Conservation (phyloP, 2,329 filamentous ascomycete genomes). For the Epichloe elymi region DNA sequence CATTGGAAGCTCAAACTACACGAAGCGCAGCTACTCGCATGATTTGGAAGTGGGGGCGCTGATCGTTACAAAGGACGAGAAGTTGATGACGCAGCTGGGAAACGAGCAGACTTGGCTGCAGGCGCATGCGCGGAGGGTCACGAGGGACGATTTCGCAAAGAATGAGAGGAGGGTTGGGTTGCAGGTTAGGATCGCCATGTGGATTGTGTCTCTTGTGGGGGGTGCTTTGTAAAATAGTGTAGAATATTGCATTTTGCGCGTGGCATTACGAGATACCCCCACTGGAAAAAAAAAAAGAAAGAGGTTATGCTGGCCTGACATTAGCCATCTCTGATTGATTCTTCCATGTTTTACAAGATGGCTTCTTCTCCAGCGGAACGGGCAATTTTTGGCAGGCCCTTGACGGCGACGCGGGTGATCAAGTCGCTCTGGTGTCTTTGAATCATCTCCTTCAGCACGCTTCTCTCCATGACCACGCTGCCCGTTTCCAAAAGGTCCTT, state of each 20-base stretch:
- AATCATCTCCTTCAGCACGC: conserved; percentile 65
- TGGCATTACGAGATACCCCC: conserved; percentile 2
- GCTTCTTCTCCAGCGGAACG: conserved; percentile 18
- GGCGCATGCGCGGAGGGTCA: conserved; percentile 55
- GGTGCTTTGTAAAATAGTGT: conserved; percentile 55
- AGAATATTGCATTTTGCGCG: conserved; percentile 4
- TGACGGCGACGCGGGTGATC: conserved; percentile 31
- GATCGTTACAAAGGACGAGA: conserved; percentile 66
- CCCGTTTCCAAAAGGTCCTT: conserved; percentile 84
- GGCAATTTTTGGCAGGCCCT: conserved; percentile 23
- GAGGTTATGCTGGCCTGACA: neutral
- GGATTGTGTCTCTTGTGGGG: conserved; percentile 81
- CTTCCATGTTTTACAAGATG: neutral
- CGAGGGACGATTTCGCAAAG: conserved; percentile 64
- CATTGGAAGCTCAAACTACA: conserved; percentile 91
- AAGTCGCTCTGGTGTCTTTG: conserved; percentile 58
- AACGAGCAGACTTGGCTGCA: conserved; percentile 73
- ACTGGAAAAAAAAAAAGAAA: neutral
- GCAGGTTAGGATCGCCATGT: conserved; percentile 82
- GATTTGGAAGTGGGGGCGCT: conserved; percentile 84
- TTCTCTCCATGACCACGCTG: conserved; percentile 74
- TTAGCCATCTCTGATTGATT: no score
- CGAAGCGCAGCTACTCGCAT: conserved; percentile 79
- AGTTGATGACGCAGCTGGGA: conserved; percentile 57
- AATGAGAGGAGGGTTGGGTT: conserved; percentile 74